phyloP scores from a whole-genome alignment of 306 rosid genomes.

The Luffa acutangula region DNA sequence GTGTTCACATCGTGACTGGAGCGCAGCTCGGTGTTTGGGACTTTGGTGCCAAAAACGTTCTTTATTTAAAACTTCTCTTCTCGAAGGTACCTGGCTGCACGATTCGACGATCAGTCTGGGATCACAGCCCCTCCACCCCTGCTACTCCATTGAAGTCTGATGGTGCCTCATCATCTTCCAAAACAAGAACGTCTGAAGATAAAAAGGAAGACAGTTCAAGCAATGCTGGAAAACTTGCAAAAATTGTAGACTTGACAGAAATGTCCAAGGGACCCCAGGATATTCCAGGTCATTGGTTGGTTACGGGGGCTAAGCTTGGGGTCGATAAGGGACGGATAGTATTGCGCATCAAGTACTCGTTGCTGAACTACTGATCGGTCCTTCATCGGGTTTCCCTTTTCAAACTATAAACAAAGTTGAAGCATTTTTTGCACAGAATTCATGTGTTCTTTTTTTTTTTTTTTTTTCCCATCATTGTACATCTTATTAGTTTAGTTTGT shows the following conservation, averaged over 20 bases:
- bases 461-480: conserved; percentile 21
- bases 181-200: conserved; percentile 43
- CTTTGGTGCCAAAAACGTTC: conserved; percentile 85
- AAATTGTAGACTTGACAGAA: conserved; percentile 81
- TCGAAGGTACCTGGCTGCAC: conserved; percentile 96
- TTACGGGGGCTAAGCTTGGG: conserved; percentile 97
- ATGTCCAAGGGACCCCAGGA: conserved; percentile 97
- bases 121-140: conserved; percentile 62
- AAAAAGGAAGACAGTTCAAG: conserved; percentile 62
- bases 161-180: conserved; percentile 70
- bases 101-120: conserved; percentile 90
- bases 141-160: conserved; percentile 35
- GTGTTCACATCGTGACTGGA: conserved; percentile 92
- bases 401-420: conserved; percentile 41
- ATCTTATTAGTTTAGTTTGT: conserved; percentile 1
- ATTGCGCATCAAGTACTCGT: conserved; percentile 72
- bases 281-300: conserved; percentile 97
- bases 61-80: conserved; percentile 89
- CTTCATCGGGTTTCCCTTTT: conserved; percentile 6
- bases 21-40: conserved; percentile 99
- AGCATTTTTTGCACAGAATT: conserved; percentile 89
- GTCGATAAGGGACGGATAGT: conserved; percentile 90
- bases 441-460: conserved; percentile 38
- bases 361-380: conserved; percentile 68
- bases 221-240: conserved; percentile 64